Percentiles rank a stretch among this genome's conserved stretches.
These are phyloP conservation scores for Bocquillonia castaneifolia DNA, from an alignment of 441 rosid species.

Conservation along the genomic window DNA sequence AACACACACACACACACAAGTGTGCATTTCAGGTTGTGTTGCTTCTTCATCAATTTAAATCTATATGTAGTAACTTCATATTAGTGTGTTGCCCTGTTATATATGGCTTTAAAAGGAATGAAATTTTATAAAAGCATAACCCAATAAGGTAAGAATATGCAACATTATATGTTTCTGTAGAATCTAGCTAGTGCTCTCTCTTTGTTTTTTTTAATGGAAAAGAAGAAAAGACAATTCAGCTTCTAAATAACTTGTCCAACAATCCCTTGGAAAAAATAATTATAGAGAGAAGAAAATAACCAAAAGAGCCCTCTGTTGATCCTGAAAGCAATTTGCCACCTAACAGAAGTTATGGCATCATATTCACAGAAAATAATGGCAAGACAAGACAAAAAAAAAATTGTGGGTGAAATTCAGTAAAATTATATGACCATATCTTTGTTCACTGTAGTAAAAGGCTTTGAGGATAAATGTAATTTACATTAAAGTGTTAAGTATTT, in stretches of 20 bases:
- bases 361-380: not conserved
- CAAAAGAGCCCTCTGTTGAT: not conserved
- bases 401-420: too few species aligned
- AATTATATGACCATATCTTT: too few species aligned
- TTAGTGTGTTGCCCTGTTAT: not conserved
- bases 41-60: slow-evolving; percentile 18
- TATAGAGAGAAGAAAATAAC: not conserved
- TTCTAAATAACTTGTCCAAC: too few species aligned
- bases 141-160: not conserved
- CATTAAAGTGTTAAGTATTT: too few species aligned
- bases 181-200: not conserved
- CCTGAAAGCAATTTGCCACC: not conserved
- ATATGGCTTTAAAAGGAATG: not conserved
- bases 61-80: not conserved
- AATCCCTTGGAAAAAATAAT: not conserved
- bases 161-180: not conserved
- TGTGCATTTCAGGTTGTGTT: slow-evolving; percentile 1
- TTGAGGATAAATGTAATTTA: too few species aligned
- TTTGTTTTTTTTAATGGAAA: too few species aligned
- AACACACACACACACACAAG: not conserved
- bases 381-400: too few species aligned
- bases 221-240: too few species aligned
- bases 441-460: too few species aligned
- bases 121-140: not conserved
- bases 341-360: not conserved